Percentiles rank a stretch among this genome's conserved stretches.
phyloP scores from a whole-genome alignment of 1,139 yeast species.

The Yamadazyma pseudoaaseri region DNA sequence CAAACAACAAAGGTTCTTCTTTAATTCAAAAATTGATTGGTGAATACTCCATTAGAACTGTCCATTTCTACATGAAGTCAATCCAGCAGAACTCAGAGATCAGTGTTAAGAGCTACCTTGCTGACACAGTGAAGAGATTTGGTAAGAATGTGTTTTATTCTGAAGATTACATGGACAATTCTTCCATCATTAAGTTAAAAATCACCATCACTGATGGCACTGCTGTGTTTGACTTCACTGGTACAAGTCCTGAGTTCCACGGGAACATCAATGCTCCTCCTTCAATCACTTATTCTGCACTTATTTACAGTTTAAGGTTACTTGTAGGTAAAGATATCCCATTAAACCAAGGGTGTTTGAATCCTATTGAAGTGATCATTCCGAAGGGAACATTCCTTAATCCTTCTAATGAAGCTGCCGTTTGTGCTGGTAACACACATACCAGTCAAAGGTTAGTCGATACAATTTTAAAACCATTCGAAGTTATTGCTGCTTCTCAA shows the following conservation, averaged over 20 bases:
- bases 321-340: conserved; percentile 50
- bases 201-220: conserved; percentile 47
- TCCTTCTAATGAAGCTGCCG: conserved; percentile 45
- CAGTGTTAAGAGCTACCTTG: conserved; percentile 49
- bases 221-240: conserved; percentile 57
- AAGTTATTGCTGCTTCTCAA: conserved; percentile 53
- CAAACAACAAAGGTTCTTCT: conserved; percentile 61
- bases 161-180: conserved; percentile 62
- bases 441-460: conserved; percentile 53
- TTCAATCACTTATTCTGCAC: conserved; percentile 41
- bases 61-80: conserved; percentile 59
- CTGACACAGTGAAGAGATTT: conserved; percentile 27
- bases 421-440: conserved; percentile 48
- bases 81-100: conserved; percentile 60
- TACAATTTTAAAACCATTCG: conserved; percentile 65
- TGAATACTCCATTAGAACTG: conserved; percentile 50
- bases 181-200: conserved; percentile 47
- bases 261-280: conserved; percentile 45
- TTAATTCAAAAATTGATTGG: conserved; percentile 46
- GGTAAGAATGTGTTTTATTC: conserved; percentile 38
- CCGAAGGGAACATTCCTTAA: conserved; percentile 38
- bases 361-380: conserved; percentile 35
- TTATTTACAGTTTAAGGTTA: conserved; percentile 42
- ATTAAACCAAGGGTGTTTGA: conserved; percentile 44
- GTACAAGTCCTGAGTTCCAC: conserved; percentile 43